phyloP scores from a whole-genome alignment of 2,329 filamentous ascomycete genomes.

The Venturiaceae sp. region DNA sequence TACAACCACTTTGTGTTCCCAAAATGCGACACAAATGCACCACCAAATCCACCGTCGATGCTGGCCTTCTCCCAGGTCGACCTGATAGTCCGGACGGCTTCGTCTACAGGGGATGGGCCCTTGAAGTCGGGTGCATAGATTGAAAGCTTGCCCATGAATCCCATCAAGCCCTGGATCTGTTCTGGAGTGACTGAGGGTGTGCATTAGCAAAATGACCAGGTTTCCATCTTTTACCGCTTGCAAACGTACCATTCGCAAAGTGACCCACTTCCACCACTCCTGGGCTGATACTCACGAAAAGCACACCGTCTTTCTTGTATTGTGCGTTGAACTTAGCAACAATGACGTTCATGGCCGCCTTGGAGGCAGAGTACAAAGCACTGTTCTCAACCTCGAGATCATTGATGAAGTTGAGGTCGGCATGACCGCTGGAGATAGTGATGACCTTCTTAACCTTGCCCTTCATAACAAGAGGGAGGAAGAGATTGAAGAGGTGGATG shows the following conservation, averaged over 20 bases:
- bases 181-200: slow-evolving; percentile 12
- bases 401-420: slow-evolving; percentile 35
- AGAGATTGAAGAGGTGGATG: slow-evolving; percentile 43
- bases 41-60: slow-evolving; percentile 37
- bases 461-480: slow-evolving; percentile 42
- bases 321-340: slow-evolving; percentile 37
- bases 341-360: slow-evolving; percentile 43
- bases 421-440: slow-evolving; percentile 36
- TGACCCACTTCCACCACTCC: slow-evolving; percentile 39
- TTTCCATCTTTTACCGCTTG: background rate
- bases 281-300: slow-evolving; percentile 43
- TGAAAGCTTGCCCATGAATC: slow-evolving; percentile 24
- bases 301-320: slow-evolving; percentile 39
- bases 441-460: slow-evolving; percentile 46
- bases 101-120: slow-evolving; percentile 15
- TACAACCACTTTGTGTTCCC: no score
- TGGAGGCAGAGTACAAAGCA: slow-evolving; percentile 37
- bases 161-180: slow-evolving; percentile 15
- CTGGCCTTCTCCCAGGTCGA: slow-evolving; percentile 27
- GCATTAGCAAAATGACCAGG: background rate
- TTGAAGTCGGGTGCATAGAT: slow-evolving; percentile 20
- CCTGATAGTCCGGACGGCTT: slow-evolving; percentile 20
- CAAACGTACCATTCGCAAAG: slow-evolving; percentile 14
- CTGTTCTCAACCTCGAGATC: slow-evolving; percentile 24
- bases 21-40: slow-evolving; percentile 44